These are phyloP conservation scores for Fusarium vanettenii DNA, from an alignment of 2,329 filamentous ascomycete species.

Conservation along the genomic window DNA sequence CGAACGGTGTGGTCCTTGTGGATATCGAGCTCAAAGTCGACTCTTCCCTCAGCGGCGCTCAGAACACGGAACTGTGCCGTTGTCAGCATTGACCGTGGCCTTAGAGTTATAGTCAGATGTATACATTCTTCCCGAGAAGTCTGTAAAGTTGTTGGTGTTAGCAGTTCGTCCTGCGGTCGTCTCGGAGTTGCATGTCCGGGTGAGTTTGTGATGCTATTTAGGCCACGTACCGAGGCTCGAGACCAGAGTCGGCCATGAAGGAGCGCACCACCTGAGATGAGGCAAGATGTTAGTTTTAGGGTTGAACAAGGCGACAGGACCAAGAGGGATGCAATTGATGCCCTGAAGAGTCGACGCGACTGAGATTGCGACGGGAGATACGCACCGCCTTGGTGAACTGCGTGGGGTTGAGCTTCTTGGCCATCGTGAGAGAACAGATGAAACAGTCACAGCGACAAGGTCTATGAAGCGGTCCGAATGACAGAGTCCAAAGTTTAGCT, in stretches of 20 bases:
- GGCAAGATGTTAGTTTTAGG: background rate
- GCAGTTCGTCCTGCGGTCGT: background rate
- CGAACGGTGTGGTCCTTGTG: conserved; percentile 78
- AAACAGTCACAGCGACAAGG: background rate
- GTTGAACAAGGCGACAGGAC: fast-evolving
- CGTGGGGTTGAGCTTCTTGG: conserved; percentile 49
- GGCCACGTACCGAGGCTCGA: conserved; percentile 82
- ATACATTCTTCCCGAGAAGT: conserved; percentile 46
- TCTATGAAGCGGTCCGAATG: background rate
- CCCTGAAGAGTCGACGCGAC: background rate
- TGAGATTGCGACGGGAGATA: background rate
- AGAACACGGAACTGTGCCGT: conserved; percentile 71
- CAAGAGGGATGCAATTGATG: background rate
- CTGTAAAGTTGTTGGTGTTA: conserved; percentile 23
- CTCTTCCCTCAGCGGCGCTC: conserved; percentile 71
- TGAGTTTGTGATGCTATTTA: background rate
- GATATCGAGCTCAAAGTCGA: conserved; percentile 82
- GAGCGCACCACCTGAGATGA: conserved; percentile 80
- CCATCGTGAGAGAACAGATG: conserved; percentile 38
- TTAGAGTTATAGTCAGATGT: background rate
- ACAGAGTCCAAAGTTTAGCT: fast-evolving
- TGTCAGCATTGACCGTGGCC: background rate
- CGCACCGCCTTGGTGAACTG: conserved; percentile 51
- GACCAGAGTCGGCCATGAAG: conserved; percentile 85
- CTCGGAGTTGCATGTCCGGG: background rate